Evolutionary conservation across 2,329 filamentous ascomycete genomes (phyloP), one percentile per base, ranked within the genome.

Genomic region (Fusarium sp.): DNA sequence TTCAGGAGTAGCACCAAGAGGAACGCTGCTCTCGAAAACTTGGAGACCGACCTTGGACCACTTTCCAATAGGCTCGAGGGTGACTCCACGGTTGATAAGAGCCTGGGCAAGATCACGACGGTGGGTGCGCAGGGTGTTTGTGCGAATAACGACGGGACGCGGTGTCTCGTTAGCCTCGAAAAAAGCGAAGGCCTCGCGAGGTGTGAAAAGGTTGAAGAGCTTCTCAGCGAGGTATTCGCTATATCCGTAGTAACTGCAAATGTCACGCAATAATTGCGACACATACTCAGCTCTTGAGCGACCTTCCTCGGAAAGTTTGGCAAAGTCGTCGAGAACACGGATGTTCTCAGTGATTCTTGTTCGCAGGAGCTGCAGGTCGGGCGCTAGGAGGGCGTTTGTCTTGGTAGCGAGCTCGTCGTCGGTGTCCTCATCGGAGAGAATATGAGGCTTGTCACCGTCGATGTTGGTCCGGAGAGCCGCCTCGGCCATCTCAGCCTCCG

Each of bases 31-130:
- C 81, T 99, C 96, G 80, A 99, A 99, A 65, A 99, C 90, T 80
- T 99, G 96, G 43, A 99, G 87, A 49, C 96, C 96, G 69, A 99
- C 94, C 84, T 99, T 99, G 74, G 92, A 96, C 96, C 96, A 99
- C 82, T 98, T 98, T 67, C 96, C 96, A 20, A 99, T 94, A 4
- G 96, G 96, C 81, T 99, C 95, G 41, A 99, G 88, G 16, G 94
- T 97, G 51, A 99, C 96, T 70, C 96, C 96, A 70, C 95, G 92
- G 83, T 97, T 97, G 85, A 98, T 98, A 65, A 98, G 87, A 3
- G 94, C 88, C 80, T 98, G 94, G 12, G 96, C 96, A 20, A 99
- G 91, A 69, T 97, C 94, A 76, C 89, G 84, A 55, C 89, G 85
- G 78, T 90, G 88, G 40, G 89, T 91, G 74, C 94, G 92, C 63